These are phyloP conservation scores for Diaporthe aspalathi DNA, from an alignment of 2,329 filamentous ascomycete species.

Conservation along the genomic window DNA sequence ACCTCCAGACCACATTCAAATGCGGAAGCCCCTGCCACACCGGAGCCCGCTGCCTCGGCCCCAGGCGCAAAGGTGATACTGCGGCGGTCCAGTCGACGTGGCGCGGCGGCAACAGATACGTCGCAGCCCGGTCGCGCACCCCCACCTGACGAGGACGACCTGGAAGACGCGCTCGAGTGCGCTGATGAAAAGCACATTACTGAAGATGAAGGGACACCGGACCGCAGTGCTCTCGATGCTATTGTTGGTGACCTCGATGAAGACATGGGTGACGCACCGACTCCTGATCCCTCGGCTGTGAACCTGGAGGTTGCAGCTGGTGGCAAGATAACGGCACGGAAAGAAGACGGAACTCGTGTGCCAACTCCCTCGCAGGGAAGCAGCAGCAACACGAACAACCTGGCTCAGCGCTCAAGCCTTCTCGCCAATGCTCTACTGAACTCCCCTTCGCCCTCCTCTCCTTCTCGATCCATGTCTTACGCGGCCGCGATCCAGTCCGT, in stretches of 20 bases:
- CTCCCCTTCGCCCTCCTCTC: constrained; percentile 61
- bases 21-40: constrained; percentile 55
- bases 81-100: constrained; percentile 73
- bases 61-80: constrained; percentile 68
- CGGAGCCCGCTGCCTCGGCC: constrained; percentile 59
- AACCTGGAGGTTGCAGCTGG: constrained; percentile 89
- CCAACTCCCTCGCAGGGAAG: constrained; percentile 77
- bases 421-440: constrained; percentile 55
- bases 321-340: constrained; percentile 89
- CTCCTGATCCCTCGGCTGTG: constrained; percentile 86
- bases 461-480: constrained; percentile 81
- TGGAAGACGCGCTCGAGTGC: constrained; percentile 84
- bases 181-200: constrained; percentile 90
- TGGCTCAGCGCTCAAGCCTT: constrained; percentile 55
- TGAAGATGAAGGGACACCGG: constrained; percentile 75
- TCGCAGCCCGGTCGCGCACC: constrained; percentile 63
- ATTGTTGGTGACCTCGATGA: constrained; percentile 93
- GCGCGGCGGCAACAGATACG: constrained; percentile 63
- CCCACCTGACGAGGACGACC: constrained; percentile 68
- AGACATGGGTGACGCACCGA: constrained; percentile 78
- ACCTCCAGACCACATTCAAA: constrained; percentile 55
- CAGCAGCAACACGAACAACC: constrained; percentile 47
- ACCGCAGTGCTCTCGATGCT: constrained; percentile 78
- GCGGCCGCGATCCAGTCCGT: constrained; percentile 82
- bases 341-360: constrained; percentile 90